Evolutionary conservation across 805 yeast genomes (phyloP).

Genomic region (Diddensiella transvaalensis): DNA sequence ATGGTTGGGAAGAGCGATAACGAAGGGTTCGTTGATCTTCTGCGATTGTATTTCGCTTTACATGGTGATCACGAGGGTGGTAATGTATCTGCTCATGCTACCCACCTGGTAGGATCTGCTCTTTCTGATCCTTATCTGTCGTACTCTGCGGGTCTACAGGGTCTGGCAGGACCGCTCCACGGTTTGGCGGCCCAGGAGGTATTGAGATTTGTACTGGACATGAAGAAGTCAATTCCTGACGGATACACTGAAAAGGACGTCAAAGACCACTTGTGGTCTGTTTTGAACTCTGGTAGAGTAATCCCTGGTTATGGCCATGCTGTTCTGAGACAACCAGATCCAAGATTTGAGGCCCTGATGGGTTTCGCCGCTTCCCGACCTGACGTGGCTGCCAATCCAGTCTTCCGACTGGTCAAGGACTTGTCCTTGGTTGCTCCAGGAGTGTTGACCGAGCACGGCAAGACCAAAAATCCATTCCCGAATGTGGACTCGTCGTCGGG

Average conservation of each 20-base stretch:
- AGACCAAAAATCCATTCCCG: slow-evolving; percentile 83
- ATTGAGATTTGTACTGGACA: slow-evolving; percentile 70
- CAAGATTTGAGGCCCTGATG: slow-evolving; percentile 72
- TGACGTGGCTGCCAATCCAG: slow-evolving; percentile 56
- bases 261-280: slow-evolving; percentile 74
- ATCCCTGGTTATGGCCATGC: slow-evolving; percentile 91
- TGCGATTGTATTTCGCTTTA: slow-evolving; percentile 76
- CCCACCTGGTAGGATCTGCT: slow-evolving; percentile 83
- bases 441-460: slow-evolving; percentile 73
- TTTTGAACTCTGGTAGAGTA: slow-evolving; percentile 77
- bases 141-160: slow-evolving; percentile 77
- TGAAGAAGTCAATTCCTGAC: slow-evolving; percentile 67
- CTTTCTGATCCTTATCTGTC: slow-evolving; percentile 75
- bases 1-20: slow-evolving; percentile 57
- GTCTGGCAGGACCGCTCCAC: slow-evolving; percentile 84
- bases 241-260: slow-evolving; percentile 64
- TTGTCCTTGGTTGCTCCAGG: slow-evolving; percentile 69
- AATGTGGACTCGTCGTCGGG: slow-evolving; percentile 81
- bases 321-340: slow-evolving; percentile 83
- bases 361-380: slow-evolving; percentile 56
- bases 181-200: slow-evolving; percentile 90
- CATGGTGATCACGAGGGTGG: slow-evolving; percentile 92
- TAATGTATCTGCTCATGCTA: slow-evolving; percentile 82
- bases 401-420: slow-evolving; percentile 63
- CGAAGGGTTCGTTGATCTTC: slow-evolving; percentile 69